A percentile compares a stretch with the other conserved stretches of the same genome.
Evolutionary conservation across 352 stramenopile species (phyloP).

Genomic region (Phytophthora rubi): DNA sequence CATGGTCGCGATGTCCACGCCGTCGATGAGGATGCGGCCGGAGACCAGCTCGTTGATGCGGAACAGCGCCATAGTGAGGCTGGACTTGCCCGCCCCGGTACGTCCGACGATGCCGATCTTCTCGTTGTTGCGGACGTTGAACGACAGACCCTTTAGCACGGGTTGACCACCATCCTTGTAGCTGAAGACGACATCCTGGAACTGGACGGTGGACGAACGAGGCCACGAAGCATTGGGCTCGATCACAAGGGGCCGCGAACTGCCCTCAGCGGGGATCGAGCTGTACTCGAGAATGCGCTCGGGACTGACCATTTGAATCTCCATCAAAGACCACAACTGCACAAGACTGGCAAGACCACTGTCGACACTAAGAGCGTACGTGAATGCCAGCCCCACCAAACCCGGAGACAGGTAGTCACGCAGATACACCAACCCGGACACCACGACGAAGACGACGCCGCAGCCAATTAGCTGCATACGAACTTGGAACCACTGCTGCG

Average conservation of each 20-base stretch:
- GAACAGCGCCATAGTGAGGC: slow-evolving; percentile 86
- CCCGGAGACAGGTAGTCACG: slow-evolving; percentile 49
- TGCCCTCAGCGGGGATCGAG: slow-evolving; percentile 34
- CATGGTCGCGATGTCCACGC: slow-evolving; percentile 40
- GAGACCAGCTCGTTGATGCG: slow-evolving; percentile 75
- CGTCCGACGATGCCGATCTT: slow-evolving; percentile 86
- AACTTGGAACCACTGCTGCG: slow-evolving; percentile 50
- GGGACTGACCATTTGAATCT: slow-evolving; percentile 52
- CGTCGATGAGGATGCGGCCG: slow-evolving; percentile 49
- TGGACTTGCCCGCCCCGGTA: slow-evolving; percentile 85
- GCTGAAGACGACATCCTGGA: slow-evolving; percentile 39
- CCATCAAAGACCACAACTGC: slow-evolving; percentile 32
- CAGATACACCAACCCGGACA: slow-evolving; percentile 47
- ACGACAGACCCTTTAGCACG: slow-evolving; percentile 46
- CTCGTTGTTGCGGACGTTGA: slow-evolving; percentile 59
- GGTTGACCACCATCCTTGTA: slow-evolving; percentile 12
- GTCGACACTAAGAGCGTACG: slow-evolving; percentile 88
- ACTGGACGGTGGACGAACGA: slow-evolving; percentile 62
- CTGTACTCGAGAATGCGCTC: slow-evolving; percentile 57
- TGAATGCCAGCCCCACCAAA: slow-evolving; percentile 84
- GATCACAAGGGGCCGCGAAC: slow-evolving; percentile 18
- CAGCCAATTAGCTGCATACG: slow-evolving; percentile 55
- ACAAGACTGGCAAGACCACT: slow-evolving; percentile 69
- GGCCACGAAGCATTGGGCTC: slow-evolving; percentile 64
- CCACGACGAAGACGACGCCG: slow-evolving; percentile 42